These are phyloP conservation scores for Ustulina deusta DNA, from an alignment of 2,329 filamentous ascomycete genomes.

Conservation along the genomic window DNA sequence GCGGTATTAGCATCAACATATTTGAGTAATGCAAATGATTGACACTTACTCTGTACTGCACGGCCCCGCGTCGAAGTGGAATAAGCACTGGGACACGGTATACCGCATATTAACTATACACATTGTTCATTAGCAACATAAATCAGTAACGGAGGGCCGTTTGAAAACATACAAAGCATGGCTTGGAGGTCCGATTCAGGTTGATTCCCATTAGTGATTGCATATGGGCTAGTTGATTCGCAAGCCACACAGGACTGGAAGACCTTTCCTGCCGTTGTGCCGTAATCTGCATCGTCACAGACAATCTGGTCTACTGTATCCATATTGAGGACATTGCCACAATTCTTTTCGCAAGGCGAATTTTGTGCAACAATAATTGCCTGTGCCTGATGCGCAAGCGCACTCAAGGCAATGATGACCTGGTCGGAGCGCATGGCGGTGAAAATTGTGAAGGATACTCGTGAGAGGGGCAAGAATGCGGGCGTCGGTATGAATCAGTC, in stretches of 20 bases:
- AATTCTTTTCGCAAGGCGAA: slow-evolving; percentile 64
- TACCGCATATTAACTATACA: slow-evolving; percentile 68
- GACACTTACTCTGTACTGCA: slow-evolving; percentile 64
- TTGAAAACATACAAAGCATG: slow-evolving; percentile 64
- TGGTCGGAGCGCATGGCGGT: slow-evolving; percentile 23
- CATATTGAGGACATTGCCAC: slow-evolving; percentile 64
- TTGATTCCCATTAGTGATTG: slow-evolving; percentile 52
- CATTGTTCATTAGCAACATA: slow-evolving; percentile 38
- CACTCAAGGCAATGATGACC: slow-evolving; percentile 24
- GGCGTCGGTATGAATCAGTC: slow-evolving; percentile 6
- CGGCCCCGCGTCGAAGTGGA: slow-evolving; percentile 57
- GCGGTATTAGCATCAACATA: slow-evolving; percentile 44
- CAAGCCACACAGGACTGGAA: slow-evolving; percentile 66
- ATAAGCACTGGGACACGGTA: slow-evolving; percentile 67
- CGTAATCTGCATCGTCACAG: slow-evolving; percentile 59
- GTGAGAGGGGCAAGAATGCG: slow-evolving; percentile 18
- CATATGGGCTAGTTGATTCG: slow-evolving; percentile 63
- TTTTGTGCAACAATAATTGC: slow-evolving; percentile 31
- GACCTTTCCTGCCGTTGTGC: slow-evolving; percentile 58
- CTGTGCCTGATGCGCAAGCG: slow-evolving; percentile 16
- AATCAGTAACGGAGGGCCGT: neutral
- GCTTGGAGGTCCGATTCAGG: slow-evolving; percentile 63
- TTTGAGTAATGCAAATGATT: neutral
- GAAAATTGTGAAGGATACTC: slow-evolving; percentile 1
- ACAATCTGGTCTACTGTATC: slow-evolving; percentile 62